These are phyloP conservation scores for Penicillium digitatum DNA, from an alignment of 2,329 filamentous ascomycete species.

Conservation along the genomic window DNA sequence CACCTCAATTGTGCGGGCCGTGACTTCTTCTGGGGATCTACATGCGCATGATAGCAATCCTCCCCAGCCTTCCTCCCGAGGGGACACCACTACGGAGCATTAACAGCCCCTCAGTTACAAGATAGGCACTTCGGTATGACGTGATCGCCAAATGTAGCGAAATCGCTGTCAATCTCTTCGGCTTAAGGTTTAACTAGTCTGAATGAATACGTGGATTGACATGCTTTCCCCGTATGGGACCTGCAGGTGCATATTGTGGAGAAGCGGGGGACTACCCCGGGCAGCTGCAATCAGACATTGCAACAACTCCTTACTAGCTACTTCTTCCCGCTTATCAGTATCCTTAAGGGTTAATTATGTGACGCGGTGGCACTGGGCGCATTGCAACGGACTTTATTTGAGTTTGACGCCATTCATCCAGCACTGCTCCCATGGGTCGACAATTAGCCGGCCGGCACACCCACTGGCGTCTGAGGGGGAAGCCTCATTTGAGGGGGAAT, in stretches of 20 bases:
- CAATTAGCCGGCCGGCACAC: slow-evolving; percentile 2
- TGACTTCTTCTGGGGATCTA: too few species aligned
- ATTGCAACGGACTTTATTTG: not conserved
- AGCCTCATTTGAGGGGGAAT: not conserved
- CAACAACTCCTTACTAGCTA: not conserved
- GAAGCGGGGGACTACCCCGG: slow-evolving; percentile 1
- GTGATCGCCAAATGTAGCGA: not conserved
- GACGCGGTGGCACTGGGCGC: not conserved
- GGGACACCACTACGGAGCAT: not conserved
- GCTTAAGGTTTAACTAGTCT: not conserved
- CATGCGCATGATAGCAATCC: not conserved
- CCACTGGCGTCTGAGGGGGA: not conserved
- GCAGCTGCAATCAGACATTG: not conserved
- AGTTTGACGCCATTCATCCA: not conserved
- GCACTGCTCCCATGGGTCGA: not conserved
- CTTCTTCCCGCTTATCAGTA: not conserved
- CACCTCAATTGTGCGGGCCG: too few species aligned
- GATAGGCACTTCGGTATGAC: not conserved
- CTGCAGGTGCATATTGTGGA: not conserved
- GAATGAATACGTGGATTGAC: not conserved
- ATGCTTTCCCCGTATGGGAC: not conserved
- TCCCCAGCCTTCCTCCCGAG: not conserved
- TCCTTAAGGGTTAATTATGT: not conserved
- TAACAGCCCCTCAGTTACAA: not conserved
- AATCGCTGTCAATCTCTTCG: not conserved